Evolutionary conservation across 305 asterid genomes (phyloP).

Genomic region (Fraxinus sp.): DNA sequence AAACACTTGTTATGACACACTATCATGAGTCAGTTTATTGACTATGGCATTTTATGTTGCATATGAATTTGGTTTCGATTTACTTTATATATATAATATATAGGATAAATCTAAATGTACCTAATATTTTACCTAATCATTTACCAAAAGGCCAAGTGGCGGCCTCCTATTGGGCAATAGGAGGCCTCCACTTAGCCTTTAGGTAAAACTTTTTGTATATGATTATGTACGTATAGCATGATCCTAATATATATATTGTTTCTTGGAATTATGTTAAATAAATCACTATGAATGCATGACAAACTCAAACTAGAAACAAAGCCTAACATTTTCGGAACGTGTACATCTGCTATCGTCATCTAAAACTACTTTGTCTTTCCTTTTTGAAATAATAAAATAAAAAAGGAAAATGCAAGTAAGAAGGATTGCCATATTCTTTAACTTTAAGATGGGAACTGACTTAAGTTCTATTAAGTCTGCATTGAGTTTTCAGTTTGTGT

Average conservation of each 20-base stretch:
- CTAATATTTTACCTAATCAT: too few relatives aligned
- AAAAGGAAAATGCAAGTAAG: background rate
- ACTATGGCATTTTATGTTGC: background rate
- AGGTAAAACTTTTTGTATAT: too few relatives aligned
- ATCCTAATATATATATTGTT: background rate
- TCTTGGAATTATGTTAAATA: background rate
- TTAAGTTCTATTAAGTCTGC: background rate
- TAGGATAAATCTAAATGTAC: background rate
- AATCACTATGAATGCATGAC: background rate
- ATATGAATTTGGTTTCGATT: background rate
- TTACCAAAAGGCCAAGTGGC: too few relatives aligned
- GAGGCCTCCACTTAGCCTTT: too few relatives aligned
- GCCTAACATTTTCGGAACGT: background rate
- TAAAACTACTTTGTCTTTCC: background rate
- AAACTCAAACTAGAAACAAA: background rate
- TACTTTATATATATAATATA: background rate
- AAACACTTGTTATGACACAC: background rate
- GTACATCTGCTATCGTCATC: background rate
- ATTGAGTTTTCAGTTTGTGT: background rate
- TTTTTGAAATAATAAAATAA: background rate
- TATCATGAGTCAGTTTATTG: slow-evolving; percentile 6
- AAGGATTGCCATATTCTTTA: background rate
- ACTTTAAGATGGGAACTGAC: background rate
- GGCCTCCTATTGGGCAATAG: too few relatives aligned
- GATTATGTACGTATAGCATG: too few relatives aligned